These are phyloP conservation scores for Magnusiomyces paraingens DNA, from an alignment of 1,139 yeast genomes.

Conservation along the genomic window DNA sequence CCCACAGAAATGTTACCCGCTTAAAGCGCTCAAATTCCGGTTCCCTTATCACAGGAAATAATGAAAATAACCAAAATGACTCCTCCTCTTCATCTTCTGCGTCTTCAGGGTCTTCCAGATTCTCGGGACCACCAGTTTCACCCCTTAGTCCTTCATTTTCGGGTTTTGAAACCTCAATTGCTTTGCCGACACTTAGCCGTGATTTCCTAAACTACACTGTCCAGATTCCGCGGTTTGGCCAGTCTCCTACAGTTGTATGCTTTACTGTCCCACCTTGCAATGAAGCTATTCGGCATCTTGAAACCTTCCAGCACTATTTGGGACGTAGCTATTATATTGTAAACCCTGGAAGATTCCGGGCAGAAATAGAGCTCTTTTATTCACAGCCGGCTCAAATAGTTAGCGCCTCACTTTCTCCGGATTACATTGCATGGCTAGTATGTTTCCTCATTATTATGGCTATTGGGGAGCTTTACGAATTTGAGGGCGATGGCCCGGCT, in stretches of 20 bases:
- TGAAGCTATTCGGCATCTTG: constrained; percentile 67
- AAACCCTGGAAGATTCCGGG: constrained; percentile 52
- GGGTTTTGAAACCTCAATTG: neutral
- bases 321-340: constrained; percentile 85
- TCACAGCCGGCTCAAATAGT: neutral
- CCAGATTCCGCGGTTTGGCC: neutral
- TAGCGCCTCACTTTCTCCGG: neutral
- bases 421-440: constrained; percentile 50
- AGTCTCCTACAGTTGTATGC: constrained; percentile 2
- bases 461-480: constrained; percentile 68
- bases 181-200: neutral
- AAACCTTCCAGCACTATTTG: constrained; percentile 68
- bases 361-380: constrained; percentile 18
- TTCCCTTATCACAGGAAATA: no score
- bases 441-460: constrained; percentile 70
- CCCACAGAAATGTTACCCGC: no score
- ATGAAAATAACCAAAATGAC: no score
- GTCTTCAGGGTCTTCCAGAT: no score
- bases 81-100: no score
- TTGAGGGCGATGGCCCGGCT: neutral
- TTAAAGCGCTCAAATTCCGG: no score
- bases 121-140: no score
- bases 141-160: no score
- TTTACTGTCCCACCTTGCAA: constrained; percentile 71
- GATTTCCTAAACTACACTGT: neutral